Percentiles rank a stretch among this genome's conserved stretches.
These are phyloP conservation scores for Rhizophlyctis rosea DNA, from an alignment of 192 early-diverging fungal species.

Conservation along the genomic window DNA sequence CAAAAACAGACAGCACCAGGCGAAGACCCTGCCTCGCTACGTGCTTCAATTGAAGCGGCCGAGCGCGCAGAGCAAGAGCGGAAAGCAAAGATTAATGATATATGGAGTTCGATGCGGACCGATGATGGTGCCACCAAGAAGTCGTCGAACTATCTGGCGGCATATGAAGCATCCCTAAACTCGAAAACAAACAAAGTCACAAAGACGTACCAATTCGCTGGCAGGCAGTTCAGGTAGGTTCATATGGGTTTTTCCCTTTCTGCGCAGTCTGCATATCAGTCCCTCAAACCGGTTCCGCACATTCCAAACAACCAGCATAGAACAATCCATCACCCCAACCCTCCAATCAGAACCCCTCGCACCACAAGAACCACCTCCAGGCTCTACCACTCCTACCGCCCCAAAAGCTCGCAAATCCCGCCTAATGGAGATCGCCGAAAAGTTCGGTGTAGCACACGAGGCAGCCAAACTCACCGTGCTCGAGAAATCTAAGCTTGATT, in stretches of 20 bases:
- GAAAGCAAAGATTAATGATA: conserved; percentile 44
- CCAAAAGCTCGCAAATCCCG: conserved; percentile 14
- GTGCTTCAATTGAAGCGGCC: not conserved
- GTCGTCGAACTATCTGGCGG: not conserved
- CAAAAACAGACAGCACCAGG: not conserved
- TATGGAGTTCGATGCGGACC: conserved; percentile 34
- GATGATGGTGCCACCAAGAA: not conserved
- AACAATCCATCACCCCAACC: not conserved
- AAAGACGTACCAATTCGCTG: not conserved
- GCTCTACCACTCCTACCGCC: conserved; percentile 3
- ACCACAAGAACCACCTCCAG: not conserved
- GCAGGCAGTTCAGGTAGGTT: not conserved
- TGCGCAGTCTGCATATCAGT: not conserved
- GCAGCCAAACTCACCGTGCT: conserved; percentile 64
- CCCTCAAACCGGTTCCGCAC: not conserved
- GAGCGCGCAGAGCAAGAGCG: conserved; percentile 21
- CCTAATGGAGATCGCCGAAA: conserved; percentile 17
- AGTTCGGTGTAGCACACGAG: conserved; percentile 36
- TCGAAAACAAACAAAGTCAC: not conserved
- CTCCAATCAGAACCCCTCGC: not conserved
- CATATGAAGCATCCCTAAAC: conserved; percentile 2
- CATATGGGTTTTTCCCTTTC: not conserved
- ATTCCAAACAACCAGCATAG: not conserved
- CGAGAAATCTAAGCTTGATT: conserved; percentile 68
- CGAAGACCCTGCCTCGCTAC: not conserved